Evolutionary conservation across 129 eudicot species (phyloP), one percentile per base, ranked within the genome.

Genomic region (Deinandra increscens): DNA sequence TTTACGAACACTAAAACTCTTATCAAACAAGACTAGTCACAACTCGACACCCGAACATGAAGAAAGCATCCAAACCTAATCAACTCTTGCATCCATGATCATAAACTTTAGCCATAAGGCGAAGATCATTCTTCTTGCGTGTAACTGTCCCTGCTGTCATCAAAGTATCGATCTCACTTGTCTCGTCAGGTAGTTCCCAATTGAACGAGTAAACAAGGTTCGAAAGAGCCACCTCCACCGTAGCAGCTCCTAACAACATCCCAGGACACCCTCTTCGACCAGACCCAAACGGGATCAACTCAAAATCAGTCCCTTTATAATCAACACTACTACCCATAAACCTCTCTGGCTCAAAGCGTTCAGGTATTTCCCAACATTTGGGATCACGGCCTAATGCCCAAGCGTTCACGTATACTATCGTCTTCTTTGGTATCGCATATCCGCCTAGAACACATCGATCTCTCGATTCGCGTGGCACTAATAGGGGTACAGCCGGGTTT

Each of bases 351-450:
- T 56, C 29, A 12, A 81, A 81, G 56, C 64, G 81, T 6, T 81
- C 71, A 6, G 85, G 73, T 7, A 41, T 39, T 34, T 71, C 75
- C 85, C 85, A 81, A 67, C 53, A 63, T 29, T 76, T 75, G 0
- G 79, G 81, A 51, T 81, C 85, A 14, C 85, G 71, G 6, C 85
- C 85, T 4, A 81, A 13, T 0, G 85, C 85, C 85, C 75, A 81
- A 1, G 51, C 75, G 18, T 76, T 81, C n/a, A 81, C 79, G 41
- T 71, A 66, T 33, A 72, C 79, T 15, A 76, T 6, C 0, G 81
- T 81, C 64, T 72, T 73, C 19, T 78, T 59, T 12, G 80, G 75
- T 7, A 81, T 66, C 42, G 71, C 73, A 7, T 60, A 76, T 49
- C 66, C 49, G 1, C 60, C 62, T 33, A 81, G 63, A 6, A 71